Conservation (phyloP, 2,329 filamentous ascomycete genomes). For the Penicillium verrucosum region DNA sequence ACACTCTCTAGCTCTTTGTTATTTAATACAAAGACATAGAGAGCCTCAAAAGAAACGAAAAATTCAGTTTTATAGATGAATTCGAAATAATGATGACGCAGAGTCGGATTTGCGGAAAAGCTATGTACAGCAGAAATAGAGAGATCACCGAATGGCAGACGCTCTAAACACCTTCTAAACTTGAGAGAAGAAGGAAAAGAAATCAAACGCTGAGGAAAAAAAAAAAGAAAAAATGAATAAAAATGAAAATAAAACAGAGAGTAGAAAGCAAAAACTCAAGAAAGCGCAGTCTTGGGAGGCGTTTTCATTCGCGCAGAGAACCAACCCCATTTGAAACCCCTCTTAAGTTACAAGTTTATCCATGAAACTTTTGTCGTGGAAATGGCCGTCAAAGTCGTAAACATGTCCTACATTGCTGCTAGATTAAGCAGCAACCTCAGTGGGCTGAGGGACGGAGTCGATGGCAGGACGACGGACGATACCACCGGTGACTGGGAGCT, state of each 20-base stretch:
- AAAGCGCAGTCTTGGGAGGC: background rate
- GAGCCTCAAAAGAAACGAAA: background rate
- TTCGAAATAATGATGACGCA: background rate
- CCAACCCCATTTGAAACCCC: background rate
- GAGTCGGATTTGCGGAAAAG: conserved; percentile 7
- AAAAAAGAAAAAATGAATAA: too few relatives aligned
- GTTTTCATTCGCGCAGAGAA: background rate
- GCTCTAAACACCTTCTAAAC: conserved; percentile 21
- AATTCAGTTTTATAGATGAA: too few relatives aligned
- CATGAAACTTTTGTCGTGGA: conserved; percentile 8
- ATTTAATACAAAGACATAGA: background rate
- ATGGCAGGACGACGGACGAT: conserved; percentile 76
- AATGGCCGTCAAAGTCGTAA: conserved; percentile 16
- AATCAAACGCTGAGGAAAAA: conserved; percentile 11
- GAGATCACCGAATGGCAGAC: conserved; percentile 15
- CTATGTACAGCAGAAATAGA: conserved; percentile 13
- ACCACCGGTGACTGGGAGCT: conserved; percentile 84
- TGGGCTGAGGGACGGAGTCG: conserved; percentile 40
- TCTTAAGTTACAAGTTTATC: conserved; percentile 10
- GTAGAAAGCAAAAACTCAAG: conserved; percentile 3
- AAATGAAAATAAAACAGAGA: background rate
- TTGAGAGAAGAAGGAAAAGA: background rate
- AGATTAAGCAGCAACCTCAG: conserved; percentile 30
- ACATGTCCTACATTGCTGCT: background rate
- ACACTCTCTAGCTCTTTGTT: background rate